phyloP scores from a whole-genome alignment of 176 grass and related monocot species.

The Triticum aestivum region IWGSC_CS_RefSeq_v2.1 NC_057804.1:73646023-73646522 shows the following conservation, averaged over 20 bases:
- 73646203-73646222: not conserved
- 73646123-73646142: not conserved
- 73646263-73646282: slow-evolving; percentile 69
- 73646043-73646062: not conserved
- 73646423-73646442: not conserved
- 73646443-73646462: not conserved
- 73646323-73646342: slow-evolving; percentile 97
- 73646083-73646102: not conserved
- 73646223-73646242: not conserved
- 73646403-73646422: not conserved
- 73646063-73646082: not conserved
- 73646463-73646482: not conserved
- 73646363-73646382: slow-evolving; percentile 92
- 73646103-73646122: not conserved
- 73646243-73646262: slow-evolving; percentile 17
- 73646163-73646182: not conserved
- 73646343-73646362: slow-evolving; percentile 97
- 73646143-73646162: not conserved
- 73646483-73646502: not conserved
- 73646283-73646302: slow-evolving; percentile 87
- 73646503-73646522: not conserved
- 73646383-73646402: not conserved
- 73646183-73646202: not conserved
- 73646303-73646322: slow-evolving; percentile 87
- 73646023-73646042: not conserved